phyloP scores from a whole-genome alignment of 805 yeast species.

The Yamadazyma tumulicola region DNA sequence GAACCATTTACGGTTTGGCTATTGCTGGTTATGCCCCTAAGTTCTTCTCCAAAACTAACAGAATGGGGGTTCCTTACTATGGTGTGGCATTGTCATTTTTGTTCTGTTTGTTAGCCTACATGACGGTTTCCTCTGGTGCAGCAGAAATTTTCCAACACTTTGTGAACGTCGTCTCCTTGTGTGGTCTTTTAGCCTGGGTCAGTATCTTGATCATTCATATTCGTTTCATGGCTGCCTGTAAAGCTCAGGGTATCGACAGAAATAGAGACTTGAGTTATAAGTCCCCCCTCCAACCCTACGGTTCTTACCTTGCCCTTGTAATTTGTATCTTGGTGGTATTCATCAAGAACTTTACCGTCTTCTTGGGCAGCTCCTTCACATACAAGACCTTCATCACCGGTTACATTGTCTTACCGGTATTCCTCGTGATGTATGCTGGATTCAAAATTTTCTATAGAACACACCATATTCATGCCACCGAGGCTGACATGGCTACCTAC shows the following conservation, averaged over 20 bases:
- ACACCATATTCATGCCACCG: conserved; percentile 45
- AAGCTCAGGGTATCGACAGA: conserved; percentile 64
- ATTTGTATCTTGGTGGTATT: conserved; percentile 54
- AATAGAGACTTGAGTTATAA: conserved; percentile 48
- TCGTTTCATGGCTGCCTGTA: conserved; percentile 60
- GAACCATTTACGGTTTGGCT: conserved; percentile 71
- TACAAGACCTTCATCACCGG: conserved; percentile 73
- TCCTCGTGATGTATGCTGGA: conserved; percentile 50
- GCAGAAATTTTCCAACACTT: conserved; percentile 61
- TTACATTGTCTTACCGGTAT: conserved; percentile 71
- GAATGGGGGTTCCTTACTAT: conserved; percentile 66
- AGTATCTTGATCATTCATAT: conserved; percentile 67
- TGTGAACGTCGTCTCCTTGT: conserved; percentile 72
- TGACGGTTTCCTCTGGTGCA: conserved; percentile 60
- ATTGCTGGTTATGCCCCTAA: conserved; percentile 73
- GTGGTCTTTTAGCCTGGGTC: conserved; percentile 74
- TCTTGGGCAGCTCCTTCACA: conserved; percentile 53
- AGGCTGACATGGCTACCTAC: conserved; percentile 59
- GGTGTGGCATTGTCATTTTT: conserved; percentile 48
- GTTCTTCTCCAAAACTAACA: conserved; percentile 61
- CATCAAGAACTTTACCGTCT: conserved; percentile 71
- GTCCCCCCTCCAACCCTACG: conserved; percentile 71
- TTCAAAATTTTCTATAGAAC: conserved; percentile 57
- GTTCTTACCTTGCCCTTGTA: conserved; percentile 54
- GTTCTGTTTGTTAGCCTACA: conserved; percentile 66